phyloP scores from a whole-genome alignment of 2,329 filamentous ascomycete genomes.

The Coniochaeta pulveracea region DNA sequence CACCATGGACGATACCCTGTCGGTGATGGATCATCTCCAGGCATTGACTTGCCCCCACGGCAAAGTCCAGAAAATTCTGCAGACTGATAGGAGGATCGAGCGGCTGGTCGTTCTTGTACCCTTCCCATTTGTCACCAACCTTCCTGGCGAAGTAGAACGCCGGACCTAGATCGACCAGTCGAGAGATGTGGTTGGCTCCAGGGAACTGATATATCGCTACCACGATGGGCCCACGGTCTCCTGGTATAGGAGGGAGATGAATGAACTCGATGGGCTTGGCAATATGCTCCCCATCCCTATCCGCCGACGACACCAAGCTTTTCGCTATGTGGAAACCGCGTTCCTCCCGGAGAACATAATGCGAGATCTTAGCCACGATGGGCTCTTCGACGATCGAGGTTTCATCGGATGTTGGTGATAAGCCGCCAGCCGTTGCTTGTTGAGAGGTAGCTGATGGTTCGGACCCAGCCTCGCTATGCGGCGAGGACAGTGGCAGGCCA shows the following conservation, averaged over 20 bases:
- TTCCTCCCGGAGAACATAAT: conserved; percentile 73
- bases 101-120: conserved; percentile 28
- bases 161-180: conserved; percentile 67
- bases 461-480: conserved; percentile 26
- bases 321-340: conserved; percentile 77
- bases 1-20: conserved; percentile 76
- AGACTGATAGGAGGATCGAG: conserved; percentile 55
- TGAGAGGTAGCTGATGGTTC: conserved; percentile 25
- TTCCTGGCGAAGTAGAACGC: conserved; percentile 52
- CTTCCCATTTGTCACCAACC: conserved; percentile 37
- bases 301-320: conserved; percentile 56
- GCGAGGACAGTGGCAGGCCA: conserved; percentile 14
- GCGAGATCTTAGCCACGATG: conserved; percentile 74
- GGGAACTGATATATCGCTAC: conserved; percentile 74
- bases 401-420: conserved; percentile 30
- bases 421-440: conserved; percentile 19
- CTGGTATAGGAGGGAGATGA: conserved; percentile 54
- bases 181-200: conserved; percentile 60
- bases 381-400: conserved; percentile 47
- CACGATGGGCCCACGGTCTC: conserved; percentile 60
- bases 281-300: conserved; percentile 65
- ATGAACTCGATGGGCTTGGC: conserved; percentile 72
- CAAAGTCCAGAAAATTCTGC: conserved; percentile 76
- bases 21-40: conserved; percentile 86
- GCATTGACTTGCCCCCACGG: conserved; percentile 77